Conservation (phyloP, 768 basidiomycete species). For the Coprinopsis strossmayeri region DNA sequence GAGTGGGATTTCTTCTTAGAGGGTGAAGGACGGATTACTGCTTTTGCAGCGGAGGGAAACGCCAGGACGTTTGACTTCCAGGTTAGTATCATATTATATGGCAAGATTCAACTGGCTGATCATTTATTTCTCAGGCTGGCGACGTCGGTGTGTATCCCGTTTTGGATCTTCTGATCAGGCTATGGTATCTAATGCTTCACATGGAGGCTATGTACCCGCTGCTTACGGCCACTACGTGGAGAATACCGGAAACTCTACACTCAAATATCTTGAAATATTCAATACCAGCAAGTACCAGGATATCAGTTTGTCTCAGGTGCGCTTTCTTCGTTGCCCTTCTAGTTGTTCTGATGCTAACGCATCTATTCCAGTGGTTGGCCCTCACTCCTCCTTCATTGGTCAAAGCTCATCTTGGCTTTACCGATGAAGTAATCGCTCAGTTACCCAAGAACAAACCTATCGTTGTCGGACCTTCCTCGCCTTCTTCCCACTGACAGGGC, state of each 20-base stretch:
- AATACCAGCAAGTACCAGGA: slow-evolving; percentile 18
- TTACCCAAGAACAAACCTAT: slow-evolving; percentile 33
- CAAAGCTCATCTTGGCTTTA: slow-evolving; percentile 32
- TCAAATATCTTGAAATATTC: slow-evolving; percentile 44
- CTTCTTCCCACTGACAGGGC: too few relatives aligned
- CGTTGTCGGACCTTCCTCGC: slow-evolving; percentile 21
- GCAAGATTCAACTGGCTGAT: neutral
- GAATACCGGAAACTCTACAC: slow-evolving; percentile 43
- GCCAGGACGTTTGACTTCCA: slow-evolving; percentile 57
- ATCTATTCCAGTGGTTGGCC: slow-evolving; percentile 31
- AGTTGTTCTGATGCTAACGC: neutral
- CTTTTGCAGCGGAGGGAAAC: slow-evolving; percentile 48
- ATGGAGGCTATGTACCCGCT: slow-evolving; percentile 48
- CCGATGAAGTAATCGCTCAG: slow-evolving; percentile 24
- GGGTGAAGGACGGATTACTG: slow-evolving; percentile 46
- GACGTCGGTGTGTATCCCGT: slow-evolving; percentile 40
- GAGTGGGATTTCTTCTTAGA: slow-evolving; percentile 62
- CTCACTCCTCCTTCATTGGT: slow-evolving; percentile 35
- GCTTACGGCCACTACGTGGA: slow-evolving; percentile 54
- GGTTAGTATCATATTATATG: slow-evolving; percentile 9
- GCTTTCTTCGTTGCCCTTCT: neutral
- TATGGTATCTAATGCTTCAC: slow-evolving; percentile 5
- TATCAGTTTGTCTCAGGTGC: slow-evolving; percentile 13
- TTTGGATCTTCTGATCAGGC: neutral
- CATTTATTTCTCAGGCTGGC: slow-evolving; percentile 25